Base-by-base conservation (phyloP, 331 rosid genomes). In the Cydonia oblonga region DNA sequence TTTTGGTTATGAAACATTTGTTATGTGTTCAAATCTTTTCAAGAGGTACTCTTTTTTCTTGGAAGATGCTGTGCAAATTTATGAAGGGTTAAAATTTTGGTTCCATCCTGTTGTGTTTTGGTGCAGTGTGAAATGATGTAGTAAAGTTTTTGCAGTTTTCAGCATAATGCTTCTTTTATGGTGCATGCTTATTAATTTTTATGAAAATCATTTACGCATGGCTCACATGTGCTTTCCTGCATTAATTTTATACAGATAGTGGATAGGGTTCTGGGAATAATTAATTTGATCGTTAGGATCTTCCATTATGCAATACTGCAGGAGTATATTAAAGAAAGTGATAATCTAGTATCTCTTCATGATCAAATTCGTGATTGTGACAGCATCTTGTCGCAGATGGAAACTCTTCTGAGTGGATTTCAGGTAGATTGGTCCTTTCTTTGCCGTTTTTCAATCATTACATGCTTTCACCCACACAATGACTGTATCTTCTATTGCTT, bases 321-420 rank as follows among this genome's bases (percentile, higher is more conserved):
- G 98, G 97, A 91, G 75, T 93, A 93, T 69, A 91, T 93, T 22
- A 85, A 86, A 69, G 97, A 93, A 82, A 93, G 98, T 51, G 98
- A 93, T 86, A 88, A 93, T 81, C 85, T 93, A 75, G 97, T 93
- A 64, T 93, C 97, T 40, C 97, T 93, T 78, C 98, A 91, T 66
- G 96, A 93, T 80, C 97, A 93, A 81, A 93, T 93, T 86, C 92
- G 82, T 75, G 98, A 93, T 72, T 93, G 98, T 59, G 98, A 93
- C 75, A 82, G 86, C 81, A 91, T 93, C 78, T 89, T 93, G 88
- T 90, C 96, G 66, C 97, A 89, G 80, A 93, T 93, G 97, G 98
- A 91, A 88, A 89, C 96, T 66, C 92, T 93, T 77, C 88, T 93
- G 38, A 77, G 96, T 81, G 98, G 98, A 77, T 93, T 93, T 90